Conservation (phyloP, 495 filamentous ascomycete genomes). For the Coniosporium apollinis region DNA sequence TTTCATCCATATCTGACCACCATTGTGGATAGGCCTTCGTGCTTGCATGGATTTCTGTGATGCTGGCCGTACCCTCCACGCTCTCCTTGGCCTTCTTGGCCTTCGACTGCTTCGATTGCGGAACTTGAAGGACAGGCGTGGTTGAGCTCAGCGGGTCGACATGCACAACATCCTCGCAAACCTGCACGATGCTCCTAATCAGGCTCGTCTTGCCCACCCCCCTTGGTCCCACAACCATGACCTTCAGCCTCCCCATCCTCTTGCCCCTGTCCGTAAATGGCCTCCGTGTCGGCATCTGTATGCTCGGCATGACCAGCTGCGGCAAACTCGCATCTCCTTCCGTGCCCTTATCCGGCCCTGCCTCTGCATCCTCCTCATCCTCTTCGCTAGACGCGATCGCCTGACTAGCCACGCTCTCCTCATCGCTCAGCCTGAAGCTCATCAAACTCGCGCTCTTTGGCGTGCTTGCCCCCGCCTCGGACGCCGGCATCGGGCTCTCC, state of each 20-base stretch:
- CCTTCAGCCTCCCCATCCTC: slow-evolving; percentile 68
- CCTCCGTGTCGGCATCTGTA: slow-evolving; percentile 81
- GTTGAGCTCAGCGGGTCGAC: slow-evolving; percentile 57
- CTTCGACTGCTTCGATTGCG: slow-evolving; percentile 19
- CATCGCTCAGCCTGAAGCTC: slow-evolving; percentile 33
- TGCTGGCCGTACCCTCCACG: slow-evolving; percentile 20
- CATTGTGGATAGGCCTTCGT: slow-evolving; percentile 83
- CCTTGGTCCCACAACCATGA: slow-evolving; percentile 69
- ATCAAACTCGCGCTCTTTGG: slow-evolving; percentile 29
- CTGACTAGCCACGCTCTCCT: slow-evolving; percentile 33
- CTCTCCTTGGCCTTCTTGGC: slow-evolving; percentile 15
- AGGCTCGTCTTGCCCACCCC: slow-evolving; percentile 74
- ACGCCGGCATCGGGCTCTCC: slow-evolving; percentile 30
- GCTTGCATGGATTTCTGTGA: slow-evolving; percentile 80
- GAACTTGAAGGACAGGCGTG: slow-evolving; percentile 11
- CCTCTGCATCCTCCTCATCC: slow-evolving; percentile 25
- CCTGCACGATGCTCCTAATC: slow-evolving; percentile 84
- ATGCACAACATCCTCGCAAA: slow-evolving; percentile 93
- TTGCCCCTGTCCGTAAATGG: slow-evolving; percentile 84
- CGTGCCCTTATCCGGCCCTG: slow-evolving; percentile 5
- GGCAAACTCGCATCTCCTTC: slow-evolving; percentile 38
- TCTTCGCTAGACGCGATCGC: slow-evolving; percentile 30
- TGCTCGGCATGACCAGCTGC: slow-evolving; percentile 94
- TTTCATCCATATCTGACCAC: slow-evolving; percentile 85
- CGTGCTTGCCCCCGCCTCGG: slow-evolving; percentile 20